Evolutionary conservation across 352 stramenopile genomes (phyloP).

Genomic region (Phytopythium helicoides): DNA sequence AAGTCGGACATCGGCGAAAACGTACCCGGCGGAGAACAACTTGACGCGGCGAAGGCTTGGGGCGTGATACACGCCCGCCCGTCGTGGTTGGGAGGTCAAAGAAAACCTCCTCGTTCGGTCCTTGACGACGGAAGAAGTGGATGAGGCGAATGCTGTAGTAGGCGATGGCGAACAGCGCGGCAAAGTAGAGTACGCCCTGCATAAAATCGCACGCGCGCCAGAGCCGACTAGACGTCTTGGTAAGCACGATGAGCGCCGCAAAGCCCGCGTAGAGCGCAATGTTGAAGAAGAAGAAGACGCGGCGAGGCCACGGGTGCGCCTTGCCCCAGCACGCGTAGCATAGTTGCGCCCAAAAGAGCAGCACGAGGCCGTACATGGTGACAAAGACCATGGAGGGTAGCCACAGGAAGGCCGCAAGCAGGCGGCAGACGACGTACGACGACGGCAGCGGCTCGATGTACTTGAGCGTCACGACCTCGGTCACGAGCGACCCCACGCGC

Average conservation of each 20-base stretch:
- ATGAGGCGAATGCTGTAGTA: slow-evolving; percentile 83
- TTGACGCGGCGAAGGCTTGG: slow-evolving; percentile 42
- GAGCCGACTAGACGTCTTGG: slow-evolving; percentile 41
- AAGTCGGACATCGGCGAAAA: too few relatives aligned
- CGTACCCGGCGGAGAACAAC: slow-evolving; percentile 62
- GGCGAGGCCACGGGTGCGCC: slow-evolving; percentile 64
- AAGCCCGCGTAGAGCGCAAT: slow-evolving; percentile 68
- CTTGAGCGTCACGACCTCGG: slow-evolving; percentile 56
- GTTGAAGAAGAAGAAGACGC: slow-evolving; percentile 78
- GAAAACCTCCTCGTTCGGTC: slow-evolving; percentile 77
- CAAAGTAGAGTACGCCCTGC: slow-evolving; percentile 60
- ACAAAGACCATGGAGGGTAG: slow-evolving; percentile 81
- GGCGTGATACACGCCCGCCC: slow-evolving; percentile 9
- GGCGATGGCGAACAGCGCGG: slow-evolving; percentile 61
- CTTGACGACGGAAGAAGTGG: slow-evolving; percentile 77
- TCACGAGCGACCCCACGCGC: slow-evolving; percentile 56
- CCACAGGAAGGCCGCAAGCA: slow-evolving; percentile 69
- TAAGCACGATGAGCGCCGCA: slow-evolving; percentile 40
- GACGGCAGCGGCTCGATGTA: slow-evolving; percentile 32
- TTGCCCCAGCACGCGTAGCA: slow-evolving; percentile 83
- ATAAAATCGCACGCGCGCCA: slow-evolving; percentile 71
- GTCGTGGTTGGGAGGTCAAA: slow-evolving; percentile 60
- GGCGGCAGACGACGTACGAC: slow-evolving; percentile 38
- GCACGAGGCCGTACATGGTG: slow-evolving; percentile 80
- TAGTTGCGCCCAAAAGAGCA: slow-evolving; percentile 84